These are phyloP conservation scores for Neocatenulostroma microsporum DNA, from an alignment of 2,329 filamentous ascomycete genomes.

Conservation along the genomic window DNA sequence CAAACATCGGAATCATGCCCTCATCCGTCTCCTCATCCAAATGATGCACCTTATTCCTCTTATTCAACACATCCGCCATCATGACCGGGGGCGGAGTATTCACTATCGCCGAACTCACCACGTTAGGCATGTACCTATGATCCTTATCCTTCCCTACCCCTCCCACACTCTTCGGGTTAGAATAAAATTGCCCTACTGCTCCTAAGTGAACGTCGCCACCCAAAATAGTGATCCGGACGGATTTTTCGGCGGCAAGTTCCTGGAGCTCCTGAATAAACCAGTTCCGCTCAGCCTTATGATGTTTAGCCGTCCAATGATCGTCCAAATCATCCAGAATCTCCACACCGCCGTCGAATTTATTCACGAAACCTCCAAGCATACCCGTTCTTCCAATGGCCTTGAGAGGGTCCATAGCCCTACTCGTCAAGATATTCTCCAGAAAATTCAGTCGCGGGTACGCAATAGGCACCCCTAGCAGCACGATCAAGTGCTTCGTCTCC, in stretches of 20 bases:
- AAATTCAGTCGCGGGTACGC: conserved; percentile 45
- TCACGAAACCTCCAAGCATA: conserved; percentile 69
- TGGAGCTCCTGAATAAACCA: conserved; percentile 86
- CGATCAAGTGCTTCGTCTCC: conserved; percentile 80
- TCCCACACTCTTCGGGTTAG: conserved; percentile 75
- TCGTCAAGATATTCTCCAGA: conserved; percentile 66
- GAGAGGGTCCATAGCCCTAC: conserved; percentile 74
- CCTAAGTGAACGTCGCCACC: conserved; percentile 92
- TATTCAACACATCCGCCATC: conserved; percentile 86
- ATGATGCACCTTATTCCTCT: conserved; percentile 70
- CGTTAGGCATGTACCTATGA: conserved; percentile 92
- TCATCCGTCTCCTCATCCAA: conserved; percentile 72
- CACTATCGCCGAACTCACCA: conserved; percentile 89
- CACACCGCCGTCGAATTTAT: conserved; percentile 83
- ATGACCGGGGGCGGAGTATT: conserved; percentile 83
- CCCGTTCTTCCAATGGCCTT: conserved; percentile 81
- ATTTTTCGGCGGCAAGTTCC: conserved; percentile 86
- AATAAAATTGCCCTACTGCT: conserved; percentile 89
- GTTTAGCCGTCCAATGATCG: conserved; percentile 95
- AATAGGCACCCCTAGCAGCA: conserved; percentile 66
- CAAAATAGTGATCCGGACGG: conserved; percentile 81
- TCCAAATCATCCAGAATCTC: conserved; percentile 89
- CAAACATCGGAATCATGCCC: conserved; percentile 91
- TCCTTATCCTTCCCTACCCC: conserved; percentile 75
- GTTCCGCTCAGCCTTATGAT: conserved; percentile 83